These are phyloP conservation scores for Entrophospora sp. DNA, from an alignment of 192 early-diverging fungal genomes.

Conservation along the genomic window DNA sequence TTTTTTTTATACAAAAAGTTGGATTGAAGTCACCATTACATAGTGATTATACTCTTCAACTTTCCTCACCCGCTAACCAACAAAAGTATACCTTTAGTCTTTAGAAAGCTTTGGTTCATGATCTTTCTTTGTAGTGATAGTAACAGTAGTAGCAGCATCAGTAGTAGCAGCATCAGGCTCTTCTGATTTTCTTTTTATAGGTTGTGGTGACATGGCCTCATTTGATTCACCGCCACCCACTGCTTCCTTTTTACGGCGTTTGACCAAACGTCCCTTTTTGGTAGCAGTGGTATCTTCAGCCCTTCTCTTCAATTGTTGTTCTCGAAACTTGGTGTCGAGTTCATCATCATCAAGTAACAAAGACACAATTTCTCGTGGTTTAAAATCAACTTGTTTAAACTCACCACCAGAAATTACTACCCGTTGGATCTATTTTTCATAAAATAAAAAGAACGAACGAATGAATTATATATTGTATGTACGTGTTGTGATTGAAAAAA, in stretches of 20 bases:
- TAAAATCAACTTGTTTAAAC: slow-evolving; percentile 74
- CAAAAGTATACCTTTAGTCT: too few relatives aligned
- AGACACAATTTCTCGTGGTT: slow-evolving; percentile 83
- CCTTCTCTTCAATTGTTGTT: slow-evolving; percentile 47
- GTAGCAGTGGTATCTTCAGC: slow-evolving; percentile 40
- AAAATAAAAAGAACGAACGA: neutral
- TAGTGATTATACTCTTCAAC: too few relatives aligned
- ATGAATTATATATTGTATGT: neutral
- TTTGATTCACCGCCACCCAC: too few relatives aligned
- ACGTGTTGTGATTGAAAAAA: neutral
- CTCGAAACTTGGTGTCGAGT: slow-evolving; percentile 42
- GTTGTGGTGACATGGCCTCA: too few relatives aligned
- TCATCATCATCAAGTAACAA: slow-evolving; percentile 74
- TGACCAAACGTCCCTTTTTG: slow-evolving; percentile 11
- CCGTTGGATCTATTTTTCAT: slow-evolving; percentile 61
- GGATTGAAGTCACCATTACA: too few relatives aligned
- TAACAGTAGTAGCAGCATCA: too few relatives aligned
- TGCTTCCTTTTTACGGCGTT: slow-evolving; percentile 22
- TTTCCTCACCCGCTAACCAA: too few relatives aligned
- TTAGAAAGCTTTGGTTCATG: too few relatives aligned
- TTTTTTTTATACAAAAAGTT: too few relatives aligned
- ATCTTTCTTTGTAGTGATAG: too few relatives aligned
- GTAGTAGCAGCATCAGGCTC: too few relatives aligned
- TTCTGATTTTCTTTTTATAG: too few relatives aligned
- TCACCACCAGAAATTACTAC: slow-evolving; percentile 91